Percentiles rank a stretch among this genome's conserved stretches.
Evolutionary conservation across 1,284 basidiomycete genomes (phyloP).

Genomic region (Gymnopus androsaceus): DNA sequence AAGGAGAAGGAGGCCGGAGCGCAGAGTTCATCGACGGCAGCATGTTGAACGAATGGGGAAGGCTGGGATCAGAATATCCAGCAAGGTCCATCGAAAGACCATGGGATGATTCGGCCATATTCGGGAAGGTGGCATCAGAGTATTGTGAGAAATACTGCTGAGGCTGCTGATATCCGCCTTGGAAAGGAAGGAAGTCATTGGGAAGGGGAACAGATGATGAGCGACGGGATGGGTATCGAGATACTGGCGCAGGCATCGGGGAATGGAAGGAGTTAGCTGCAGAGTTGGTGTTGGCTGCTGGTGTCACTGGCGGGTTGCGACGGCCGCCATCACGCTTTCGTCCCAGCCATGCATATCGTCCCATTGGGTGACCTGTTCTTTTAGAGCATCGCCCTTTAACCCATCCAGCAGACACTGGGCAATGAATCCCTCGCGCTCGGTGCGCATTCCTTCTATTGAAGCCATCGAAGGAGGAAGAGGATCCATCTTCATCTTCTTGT

Average conservation of each 20-base stretch:
- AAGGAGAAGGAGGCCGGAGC: conserved; percentile 21
- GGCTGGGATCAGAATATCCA: not conserved
- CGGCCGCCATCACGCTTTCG: conserved; percentile 10
- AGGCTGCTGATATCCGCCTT: not conserved
- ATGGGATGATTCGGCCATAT: not conserved
- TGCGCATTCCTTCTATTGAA: conserved; percentile 4
- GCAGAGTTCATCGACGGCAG: not conserved
- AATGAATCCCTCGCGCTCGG: conserved; percentile 4
- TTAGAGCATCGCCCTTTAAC: conserved; percentile 2
- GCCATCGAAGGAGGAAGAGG: not conserved
- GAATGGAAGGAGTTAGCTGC: not conserved
- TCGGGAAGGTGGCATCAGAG: not conserved
- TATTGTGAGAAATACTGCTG: conserved; percentile 10
- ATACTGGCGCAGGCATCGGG: conserved; percentile 7
- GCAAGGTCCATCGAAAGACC: conserved; percentile 7
- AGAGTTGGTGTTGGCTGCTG: conserved; percentile 22
- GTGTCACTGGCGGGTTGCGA: conserved; percentile 17
- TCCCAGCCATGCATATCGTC: conserved; percentile 9
- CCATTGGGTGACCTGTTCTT: not conserved
- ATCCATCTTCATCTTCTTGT: conserved; percentile 7
- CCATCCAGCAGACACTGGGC: conserved; percentile 3
- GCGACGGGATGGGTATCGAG: conserved; percentile 45
- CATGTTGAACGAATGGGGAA: not conserved
- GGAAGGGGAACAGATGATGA: conserved; percentile 69
- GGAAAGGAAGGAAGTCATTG: conserved; percentile 30